phyloP scores from a whole-genome alignment of 2,329 filamentous ascomycete genomes.

The Hypoxylon sp. region DNA sequence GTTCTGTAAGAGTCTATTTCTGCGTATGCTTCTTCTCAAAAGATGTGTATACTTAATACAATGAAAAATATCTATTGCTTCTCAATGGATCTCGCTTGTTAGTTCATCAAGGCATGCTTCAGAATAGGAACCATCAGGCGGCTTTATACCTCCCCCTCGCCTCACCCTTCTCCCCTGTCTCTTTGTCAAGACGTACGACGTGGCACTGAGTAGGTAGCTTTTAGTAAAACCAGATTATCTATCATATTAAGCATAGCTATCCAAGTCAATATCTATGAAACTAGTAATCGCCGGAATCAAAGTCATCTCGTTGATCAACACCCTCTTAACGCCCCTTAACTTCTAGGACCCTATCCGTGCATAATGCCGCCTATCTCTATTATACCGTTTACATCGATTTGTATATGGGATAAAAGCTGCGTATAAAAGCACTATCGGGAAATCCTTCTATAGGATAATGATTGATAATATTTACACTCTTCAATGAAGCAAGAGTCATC shows the following conservation, averaged over 20 bases:
- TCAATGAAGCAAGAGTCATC: no score
- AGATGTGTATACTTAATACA: neutral
- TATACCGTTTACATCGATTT: neutral
- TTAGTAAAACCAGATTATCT: neutral
- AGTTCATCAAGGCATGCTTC: neutral
- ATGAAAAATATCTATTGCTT: neutral
- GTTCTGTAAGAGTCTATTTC: neutral
- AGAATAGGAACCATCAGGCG: neutral
- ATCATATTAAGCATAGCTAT: neutral
- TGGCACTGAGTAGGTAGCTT: neutral
- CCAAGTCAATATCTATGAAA: neutral
- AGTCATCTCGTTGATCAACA: neutral
- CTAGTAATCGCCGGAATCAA: neutral
- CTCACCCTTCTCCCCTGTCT: neutral
- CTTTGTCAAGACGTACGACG: neutral
- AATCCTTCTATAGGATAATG: no score
- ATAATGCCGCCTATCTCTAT: slow-evolving; percentile 33
- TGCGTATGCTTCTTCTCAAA: neutral
- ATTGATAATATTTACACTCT: no score
- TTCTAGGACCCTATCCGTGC: slow-evolving; percentile 10
- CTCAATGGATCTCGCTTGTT: neutral
- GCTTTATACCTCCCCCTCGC: slow-evolving; percentile 4
- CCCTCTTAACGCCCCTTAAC: slow-evolving; percentile 10
- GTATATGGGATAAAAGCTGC: neutral
- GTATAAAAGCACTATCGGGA: no score